These are phyloP conservation scores for Heterobasidion parviporum DNA, from an alignment of 1,284 basidiomycete genomes.

Conservation along the genomic window DNA sequence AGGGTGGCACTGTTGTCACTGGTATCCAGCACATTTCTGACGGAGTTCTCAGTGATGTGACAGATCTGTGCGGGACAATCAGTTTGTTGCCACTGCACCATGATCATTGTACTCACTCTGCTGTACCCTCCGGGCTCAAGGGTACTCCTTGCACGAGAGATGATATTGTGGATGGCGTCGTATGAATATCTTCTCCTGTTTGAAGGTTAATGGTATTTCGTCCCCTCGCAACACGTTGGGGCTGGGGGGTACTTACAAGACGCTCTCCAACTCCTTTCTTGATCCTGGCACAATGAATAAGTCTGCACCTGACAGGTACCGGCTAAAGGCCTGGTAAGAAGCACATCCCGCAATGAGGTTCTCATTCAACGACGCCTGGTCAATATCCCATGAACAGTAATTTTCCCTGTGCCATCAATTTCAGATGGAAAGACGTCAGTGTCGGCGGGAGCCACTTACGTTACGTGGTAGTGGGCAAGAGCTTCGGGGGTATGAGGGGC, in stretches of 20 bases:
- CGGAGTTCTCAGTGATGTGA: slow-evolving; percentile 60
- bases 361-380: slow-evolving; percentile 62
- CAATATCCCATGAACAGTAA: slow-evolving; percentile 56
- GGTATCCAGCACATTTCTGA: slow-evolving; percentile 56
- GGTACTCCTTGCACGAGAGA: slow-evolving; percentile 55
- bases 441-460: slow-evolving; percentile 33
- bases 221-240: slow-evolving; percentile 1
- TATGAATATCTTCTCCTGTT: slow-evolving; percentile 47
- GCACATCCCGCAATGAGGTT: slow-evolving; percentile 60
- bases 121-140: slow-evolving; percentile 66
- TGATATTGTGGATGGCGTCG: slow-evolving; percentile 73
- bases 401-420: slow-evolving; percentile 44
- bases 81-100: slow-evolving; percentile 5
- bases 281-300: slow-evolving; percentile 62
- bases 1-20: slow-evolving; percentile 57
- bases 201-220: not conserved
- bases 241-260: slow-evolving; percentile 42
- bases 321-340: slow-evolving; percentile 33
- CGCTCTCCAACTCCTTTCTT: slow-evolving; percentile 56
- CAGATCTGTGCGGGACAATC: slow-evolving; percentile 40
- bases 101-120: slow-evolving; percentile 39
- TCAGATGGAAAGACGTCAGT: slow-evolving; percentile 5
- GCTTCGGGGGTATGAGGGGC: slow-evolving; percentile 69
- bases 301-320: slow-evolving; percentile 38
- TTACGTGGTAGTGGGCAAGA: slow-evolving; percentile 56